phyloP scores from a whole-genome alignment of 169 alveolate genomes.

The Perkinsus chesapeaki region DNA sequence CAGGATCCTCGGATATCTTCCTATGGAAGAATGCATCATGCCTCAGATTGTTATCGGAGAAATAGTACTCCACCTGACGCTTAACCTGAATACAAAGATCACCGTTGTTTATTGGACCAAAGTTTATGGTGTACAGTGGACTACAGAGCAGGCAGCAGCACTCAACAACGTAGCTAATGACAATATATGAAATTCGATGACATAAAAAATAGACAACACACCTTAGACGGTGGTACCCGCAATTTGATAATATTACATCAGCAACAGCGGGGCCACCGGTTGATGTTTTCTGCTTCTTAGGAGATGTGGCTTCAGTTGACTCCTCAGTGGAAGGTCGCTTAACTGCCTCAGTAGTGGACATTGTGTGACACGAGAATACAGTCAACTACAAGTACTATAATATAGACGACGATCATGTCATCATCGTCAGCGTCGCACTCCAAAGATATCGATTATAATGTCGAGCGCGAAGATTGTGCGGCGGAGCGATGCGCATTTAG shows the following conservation, averaged over 20 bases:
- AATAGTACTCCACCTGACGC: conserved; percentile 36
- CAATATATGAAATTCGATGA: too few species aligned
- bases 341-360: not conserved
- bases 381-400: not conserved
- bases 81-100: not conserved
- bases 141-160: too few species aligned
- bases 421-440: not conserved
- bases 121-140: too few species aligned
- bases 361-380: not conserved
- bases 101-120: not conserved
- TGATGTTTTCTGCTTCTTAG: not conserved
- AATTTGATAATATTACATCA: not conserved
- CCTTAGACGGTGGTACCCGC: too few species aligned
- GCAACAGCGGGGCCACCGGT: not conserved
- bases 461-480: not conserved
- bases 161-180: too few species aligned
- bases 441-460: not conserved
- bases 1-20: conserved; percentile 24
- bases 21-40: conserved; percentile 35
- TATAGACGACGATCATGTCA: not conserved
- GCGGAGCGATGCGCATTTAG: not conserved
- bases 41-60: conserved; percentile 35
- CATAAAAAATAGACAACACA: too few species aligned
- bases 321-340: not conserved
- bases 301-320: not conserved